phyloP scores from a whole-genome alignment of 2,329 filamentous ascomycete genomes.

The Talaromyces sp. region DNA sequence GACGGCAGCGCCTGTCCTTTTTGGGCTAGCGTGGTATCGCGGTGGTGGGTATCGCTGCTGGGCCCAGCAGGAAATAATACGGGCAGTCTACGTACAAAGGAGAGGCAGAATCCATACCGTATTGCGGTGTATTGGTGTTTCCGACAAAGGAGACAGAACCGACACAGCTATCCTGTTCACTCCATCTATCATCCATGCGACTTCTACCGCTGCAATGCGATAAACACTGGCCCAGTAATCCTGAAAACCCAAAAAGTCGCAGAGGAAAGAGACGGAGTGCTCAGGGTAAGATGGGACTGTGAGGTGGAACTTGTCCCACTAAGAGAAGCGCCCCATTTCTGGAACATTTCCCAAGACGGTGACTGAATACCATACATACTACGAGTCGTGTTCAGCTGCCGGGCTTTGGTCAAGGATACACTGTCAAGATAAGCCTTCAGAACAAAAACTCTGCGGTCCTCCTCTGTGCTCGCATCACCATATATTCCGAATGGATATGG shows the following conservation, averaged over 20 bases:
- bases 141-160: neutral
- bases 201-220: neutral
- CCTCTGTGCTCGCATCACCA: neutral
- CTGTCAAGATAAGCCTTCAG: neutral
- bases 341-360: conserved; percentile 10
- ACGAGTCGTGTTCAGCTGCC: neutral
- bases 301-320: neutral
- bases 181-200: neutral
- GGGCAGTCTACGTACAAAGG: neutral
- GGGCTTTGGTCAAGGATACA: neutral
- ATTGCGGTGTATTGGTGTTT: neutral
- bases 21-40: neutral
- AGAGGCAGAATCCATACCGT: neutral
- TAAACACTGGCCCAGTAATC: neutral
- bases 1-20: neutral
- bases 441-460: neutral
- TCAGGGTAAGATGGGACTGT: too few species aligned
- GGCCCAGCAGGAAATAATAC: neutral
- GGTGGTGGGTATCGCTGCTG: neutral
- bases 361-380: neutral
- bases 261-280: too few species aligned
- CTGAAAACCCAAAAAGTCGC: too few species aligned
- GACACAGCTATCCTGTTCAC: neutral
- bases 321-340: conserved; percentile 8
- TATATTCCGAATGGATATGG: neutral